phyloP scores from a whole-genome alignment of 139 green algal genomes.

The Chlorella sp. region DNA sequence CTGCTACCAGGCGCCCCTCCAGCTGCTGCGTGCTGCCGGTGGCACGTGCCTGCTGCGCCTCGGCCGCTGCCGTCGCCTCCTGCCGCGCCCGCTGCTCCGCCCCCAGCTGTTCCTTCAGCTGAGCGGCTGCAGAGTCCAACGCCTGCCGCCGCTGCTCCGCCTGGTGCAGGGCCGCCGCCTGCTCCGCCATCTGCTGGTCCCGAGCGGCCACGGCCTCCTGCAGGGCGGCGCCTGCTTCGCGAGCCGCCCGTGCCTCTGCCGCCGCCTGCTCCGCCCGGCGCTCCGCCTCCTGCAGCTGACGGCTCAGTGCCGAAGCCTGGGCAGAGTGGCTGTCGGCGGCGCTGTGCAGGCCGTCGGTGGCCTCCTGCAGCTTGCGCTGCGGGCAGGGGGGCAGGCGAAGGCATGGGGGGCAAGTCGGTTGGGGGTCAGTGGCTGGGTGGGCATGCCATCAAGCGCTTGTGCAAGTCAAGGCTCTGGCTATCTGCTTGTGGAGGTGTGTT shows the following conservation, averaged over 20 bases:
- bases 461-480: too few relatives aligned
- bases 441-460: neutral
- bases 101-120: neutral
- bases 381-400: neutral
- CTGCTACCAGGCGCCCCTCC: neutral
- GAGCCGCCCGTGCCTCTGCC: neutral
- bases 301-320: neutral
- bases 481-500: too few relatives aligned
- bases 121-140: neutral
- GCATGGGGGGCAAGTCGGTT: neutral
- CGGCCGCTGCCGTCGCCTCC: neutral
- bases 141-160: neutral
- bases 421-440: too few relatives aligned
- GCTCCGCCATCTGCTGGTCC: neutral
- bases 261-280: neutral
- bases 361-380: slow-evolving; percentile 32
- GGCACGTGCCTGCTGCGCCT: neutral
- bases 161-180: neutral
- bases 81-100: neutral
- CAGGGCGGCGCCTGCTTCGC: neutral
- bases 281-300: slow-evolving; percentile 3
- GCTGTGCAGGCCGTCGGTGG: slow-evolving; percentile 12
- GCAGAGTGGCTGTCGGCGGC: neutral
- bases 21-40: neutral
- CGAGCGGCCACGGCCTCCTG: neutral